phyloP scores from a whole-genome alignment of 2,329 filamentous ascomycete species.

The Xylaria digitata region DNA sequence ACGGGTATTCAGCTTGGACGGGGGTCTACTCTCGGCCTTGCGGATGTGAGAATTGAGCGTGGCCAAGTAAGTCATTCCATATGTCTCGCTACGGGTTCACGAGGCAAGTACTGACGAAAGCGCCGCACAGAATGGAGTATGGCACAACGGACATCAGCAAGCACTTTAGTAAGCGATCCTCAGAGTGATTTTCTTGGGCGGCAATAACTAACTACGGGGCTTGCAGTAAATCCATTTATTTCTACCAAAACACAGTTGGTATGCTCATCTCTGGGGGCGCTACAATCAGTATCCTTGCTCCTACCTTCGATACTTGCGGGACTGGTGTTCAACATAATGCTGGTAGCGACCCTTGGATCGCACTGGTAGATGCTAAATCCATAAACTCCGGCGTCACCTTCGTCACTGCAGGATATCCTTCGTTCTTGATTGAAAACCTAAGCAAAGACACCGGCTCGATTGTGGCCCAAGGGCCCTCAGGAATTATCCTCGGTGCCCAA shows the following conservation, averaged over 20 bases:
- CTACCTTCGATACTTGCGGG: conserved; percentile 56
- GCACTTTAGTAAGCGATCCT: conserved; percentile 48
- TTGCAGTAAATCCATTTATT: conserved; percentile 55
- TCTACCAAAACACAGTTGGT: conserved; percentile 56
- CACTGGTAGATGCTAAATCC: conserved; percentile 55
- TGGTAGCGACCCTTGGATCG: conserved; percentile 55
- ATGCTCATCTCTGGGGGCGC: conserved; percentile 53
- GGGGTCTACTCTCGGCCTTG: conserved; percentile 56
- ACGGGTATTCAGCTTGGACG: conserved; percentile 56
- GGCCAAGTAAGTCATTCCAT: conserved; percentile 50
- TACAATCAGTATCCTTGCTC: conserved; percentile 55
- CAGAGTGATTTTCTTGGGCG: neutral
- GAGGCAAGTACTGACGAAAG: conserved; percentile 25
- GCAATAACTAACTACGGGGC: neutral
- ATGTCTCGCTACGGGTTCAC: neutral
- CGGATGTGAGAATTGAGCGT: conserved; percentile 56
- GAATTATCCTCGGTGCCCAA: conserved; percentile 48
- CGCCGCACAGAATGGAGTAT: conserved; percentile 54
- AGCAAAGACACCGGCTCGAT: conserved; percentile 54
- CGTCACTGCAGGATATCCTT: conserved; percentile 53
- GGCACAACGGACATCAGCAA: conserved; percentile 58
- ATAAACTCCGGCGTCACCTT: conserved; percentile 57
- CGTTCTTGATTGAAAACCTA: conserved; percentile 58
- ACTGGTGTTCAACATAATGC: conserved; percentile 52
- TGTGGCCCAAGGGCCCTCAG: conserved; percentile 50